Base-by-base conservation (phyloP, 176 grass and related monocot genomes). In the Lolium rigidum region DNA sequence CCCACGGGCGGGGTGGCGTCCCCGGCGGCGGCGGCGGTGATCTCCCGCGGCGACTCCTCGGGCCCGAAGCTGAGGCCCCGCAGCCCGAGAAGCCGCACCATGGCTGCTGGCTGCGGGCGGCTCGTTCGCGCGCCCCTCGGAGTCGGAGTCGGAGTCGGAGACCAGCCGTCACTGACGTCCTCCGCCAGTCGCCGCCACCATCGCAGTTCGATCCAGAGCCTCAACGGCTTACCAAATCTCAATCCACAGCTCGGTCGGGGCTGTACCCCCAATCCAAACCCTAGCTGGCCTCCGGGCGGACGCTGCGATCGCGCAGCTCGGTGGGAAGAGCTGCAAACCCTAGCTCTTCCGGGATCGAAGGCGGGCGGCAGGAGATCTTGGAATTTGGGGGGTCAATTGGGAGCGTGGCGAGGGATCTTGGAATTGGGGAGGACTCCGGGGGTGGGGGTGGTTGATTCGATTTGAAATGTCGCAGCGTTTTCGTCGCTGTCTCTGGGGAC, bases 11-110 rank as follows among this genome's bases (percentile, higher is more conserved):
- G 90, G 7, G 79, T 89, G 26, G 26, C 90, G 16, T 89, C 86
- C 12, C 92, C 84, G 77, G 82, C 64, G 14, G 73, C 92, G 81
- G 97, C 84, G 77, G 82, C 64, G 14, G 73, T 94, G 81, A 99
- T 99, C 94, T 99, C 97, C 46, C 97, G 88, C 50, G 97, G 94
- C 71, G 97, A 94, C 87, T 94, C 92, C 62, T 97, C 97, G 46
- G 93, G 85, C 82, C 90, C 86, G 62, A 97, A 97, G 74, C 94
- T 90, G 76, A 93, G 86, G 90, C 86, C 80, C 70, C 90, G 87
- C 54, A 95, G 83, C 71, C 94, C 89, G 83, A 94, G 26, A 28
- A 28, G 26, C 26, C 92, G 97, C 94, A 97, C 97, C 97, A 99
- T 99, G 67, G 76, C 76, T 47, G 76, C 76, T 47, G 57, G 65